Conservation (phyloP, 495 filamentous ascomycete genomes). For the Lepidopterella palustris region DNA sequence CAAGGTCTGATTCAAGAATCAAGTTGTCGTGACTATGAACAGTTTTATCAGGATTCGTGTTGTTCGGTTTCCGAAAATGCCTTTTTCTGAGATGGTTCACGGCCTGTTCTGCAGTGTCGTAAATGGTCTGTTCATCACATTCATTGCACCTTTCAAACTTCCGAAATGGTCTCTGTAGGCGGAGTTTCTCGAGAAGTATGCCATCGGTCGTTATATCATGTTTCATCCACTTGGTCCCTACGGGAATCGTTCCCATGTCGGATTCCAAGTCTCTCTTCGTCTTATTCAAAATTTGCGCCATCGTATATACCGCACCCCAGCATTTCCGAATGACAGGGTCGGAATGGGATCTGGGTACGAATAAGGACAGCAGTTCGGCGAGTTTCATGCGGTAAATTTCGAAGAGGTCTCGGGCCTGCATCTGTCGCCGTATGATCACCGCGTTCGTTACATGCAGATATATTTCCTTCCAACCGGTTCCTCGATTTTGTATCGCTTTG, state of each 20-base stretch:
- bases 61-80: slow-evolving; percentile 1
- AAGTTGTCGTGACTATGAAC: no score
- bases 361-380: background rate
- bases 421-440: background rate
- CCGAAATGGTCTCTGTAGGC: background rate
- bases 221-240: background rate
- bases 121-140: background rate
- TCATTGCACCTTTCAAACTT: background rate
- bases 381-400: background rate
- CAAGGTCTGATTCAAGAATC: background rate
- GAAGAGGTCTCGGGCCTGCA: background rate
- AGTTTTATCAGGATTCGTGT: background rate
- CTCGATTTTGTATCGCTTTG: background rate
- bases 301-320: background rate
- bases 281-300: background rate
- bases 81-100: background rate
- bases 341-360: background rate
- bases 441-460: background rate
- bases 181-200: background rate
- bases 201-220: background rate
- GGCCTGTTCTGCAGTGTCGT: background rate
- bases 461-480: background rate
- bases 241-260: background rate
- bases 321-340: background rate
- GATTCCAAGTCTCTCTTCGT: background rate